Percentiles rank a stretch among this genome's conserved stretches.
phyloP scores from a whole-genome alignment of 768 basidiomycete genomes.

The Floccularia luteovirens region DNA sequence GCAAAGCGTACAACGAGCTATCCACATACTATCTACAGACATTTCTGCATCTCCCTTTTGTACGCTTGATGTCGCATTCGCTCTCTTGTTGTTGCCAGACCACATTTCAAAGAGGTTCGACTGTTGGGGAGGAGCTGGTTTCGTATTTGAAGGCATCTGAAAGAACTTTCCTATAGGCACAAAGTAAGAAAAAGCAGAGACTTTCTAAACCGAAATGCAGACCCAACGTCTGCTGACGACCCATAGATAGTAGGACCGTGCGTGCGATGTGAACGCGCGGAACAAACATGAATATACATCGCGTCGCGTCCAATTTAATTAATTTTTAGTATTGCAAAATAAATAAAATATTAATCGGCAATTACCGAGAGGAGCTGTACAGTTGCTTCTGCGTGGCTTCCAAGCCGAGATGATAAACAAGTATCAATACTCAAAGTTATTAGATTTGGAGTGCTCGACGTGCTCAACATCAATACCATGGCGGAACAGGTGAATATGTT shows the following conservation, averaged over 20 bases:
- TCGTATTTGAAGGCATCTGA: slow-evolving; percentile 60
- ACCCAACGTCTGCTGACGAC: slow-evolving; percentile 73
- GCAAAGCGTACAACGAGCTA: not conserved
- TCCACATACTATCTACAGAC: no score
- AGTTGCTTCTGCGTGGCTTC: slow-evolving; percentile 34
- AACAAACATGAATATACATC: slow-evolving; percentile 38
- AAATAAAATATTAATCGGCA: slow-evolving; percentile 13
- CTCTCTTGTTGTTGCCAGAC: slow-evolving; percentile 26
- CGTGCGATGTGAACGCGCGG: slow-evolving; percentile 25
- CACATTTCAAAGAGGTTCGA: slow-evolving; percentile 75
- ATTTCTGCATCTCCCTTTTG: slow-evolving; percentile 10
- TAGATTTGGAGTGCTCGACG: slow-evolving; percentile 21
- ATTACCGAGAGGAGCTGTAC: slow-evolving; percentile 29
- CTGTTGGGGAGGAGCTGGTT: slow-evolving; percentile 66
- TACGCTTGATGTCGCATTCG: slow-evolving; percentile 12
- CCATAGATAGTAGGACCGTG: slow-evolving; percentile 34
- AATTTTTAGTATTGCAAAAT: not conserved
- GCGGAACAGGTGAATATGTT: slow-evolving; percentile 46
- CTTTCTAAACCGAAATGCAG: slow-evolving; percentile 6
- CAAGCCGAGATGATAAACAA: slow-evolving; percentile 25
- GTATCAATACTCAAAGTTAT: slow-evolving; percentile 31
- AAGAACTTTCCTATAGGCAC: slow-evolving; percentile 59
- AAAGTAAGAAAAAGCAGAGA: slow-evolving; percentile 2
- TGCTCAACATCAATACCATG: slow-evolving; percentile 44
- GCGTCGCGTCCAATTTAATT: slow-evolving; percentile 23